Evolutionary conservation across 2,329 filamentous ascomycete genomes (phyloP).

Genomic region (Fusarium avenaceum): DNA sequence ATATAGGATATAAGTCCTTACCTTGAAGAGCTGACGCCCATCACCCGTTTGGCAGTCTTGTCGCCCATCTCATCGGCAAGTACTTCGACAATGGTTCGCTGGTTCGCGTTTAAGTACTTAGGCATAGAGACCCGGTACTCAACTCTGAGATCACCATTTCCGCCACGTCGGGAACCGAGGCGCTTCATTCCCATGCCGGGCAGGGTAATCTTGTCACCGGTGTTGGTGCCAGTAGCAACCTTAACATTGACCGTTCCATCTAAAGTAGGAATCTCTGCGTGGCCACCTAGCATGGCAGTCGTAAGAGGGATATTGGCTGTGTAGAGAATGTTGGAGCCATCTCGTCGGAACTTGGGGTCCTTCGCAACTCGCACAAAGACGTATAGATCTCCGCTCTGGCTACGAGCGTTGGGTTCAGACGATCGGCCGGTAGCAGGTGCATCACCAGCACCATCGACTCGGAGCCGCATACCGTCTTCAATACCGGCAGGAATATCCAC

Average conservation of each 20-base stretch:
- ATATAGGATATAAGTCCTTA: conserved; percentile 40
- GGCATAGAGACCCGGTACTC: conserved; percentile 97
- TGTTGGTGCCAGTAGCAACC: conserved; percentile 90
- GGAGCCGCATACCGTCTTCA: conserved; percentile 94
- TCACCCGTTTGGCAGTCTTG: conserved; percentile 89
- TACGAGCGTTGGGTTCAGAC: conserved; percentile 71
- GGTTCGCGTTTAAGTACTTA: conserved; percentile 91
- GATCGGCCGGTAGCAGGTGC: conserved; percentile 81
- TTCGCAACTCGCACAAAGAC: conserved; percentile 90
- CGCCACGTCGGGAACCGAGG: conserved; percentile 75
- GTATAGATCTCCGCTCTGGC: conserved; percentile 88
- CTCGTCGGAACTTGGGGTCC: conserved; percentile 89
- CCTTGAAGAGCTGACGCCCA: conserved; percentile 75
- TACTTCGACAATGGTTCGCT: conserved; percentile 94
- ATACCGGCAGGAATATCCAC: conserved; percentile 96
- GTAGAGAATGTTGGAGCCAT: conserved; percentile 91
- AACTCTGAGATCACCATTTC: conserved; percentile 86
- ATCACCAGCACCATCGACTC: conserved; percentile 88
- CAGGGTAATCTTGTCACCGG: conserved; percentile 91
- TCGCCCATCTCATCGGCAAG: conserved; percentile 96
- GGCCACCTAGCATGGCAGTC: conserved; percentile 91
- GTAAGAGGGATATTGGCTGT: conserved; percentile 92
- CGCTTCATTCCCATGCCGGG: conserved; percentile 95
- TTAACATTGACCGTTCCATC: conserved; percentile 92
- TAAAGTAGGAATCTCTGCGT: conserved; percentile 89